Evolutionary conservation across 2,329 filamentous ascomycete species (phyloP).

Genomic region (Fusarium chlamydosporum): DNA sequence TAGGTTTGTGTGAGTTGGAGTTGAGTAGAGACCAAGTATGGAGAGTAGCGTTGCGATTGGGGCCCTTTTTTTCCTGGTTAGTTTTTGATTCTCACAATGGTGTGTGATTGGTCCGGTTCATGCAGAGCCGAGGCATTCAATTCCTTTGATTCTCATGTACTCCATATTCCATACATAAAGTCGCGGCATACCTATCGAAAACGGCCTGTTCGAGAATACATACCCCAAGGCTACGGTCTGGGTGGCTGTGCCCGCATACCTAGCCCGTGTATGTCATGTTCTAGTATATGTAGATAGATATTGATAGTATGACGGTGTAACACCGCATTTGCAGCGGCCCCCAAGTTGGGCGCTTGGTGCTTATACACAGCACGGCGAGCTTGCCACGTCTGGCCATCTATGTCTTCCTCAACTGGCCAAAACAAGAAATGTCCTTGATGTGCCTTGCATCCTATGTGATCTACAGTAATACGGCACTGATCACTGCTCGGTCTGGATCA

Average conservation of each 20-base stretch:
- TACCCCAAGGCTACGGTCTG: neutral
- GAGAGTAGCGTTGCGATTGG: neutral
- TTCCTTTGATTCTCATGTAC: slow-evolving; percentile 10
- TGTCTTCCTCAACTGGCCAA: neutral
- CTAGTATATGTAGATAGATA: slow-evolving; percentile 20
- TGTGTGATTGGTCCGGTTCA: slow-evolving; percentile 36
- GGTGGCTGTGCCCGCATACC: slow-evolving; percentile 36
- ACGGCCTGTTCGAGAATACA: slow-evolving; percentile 13
- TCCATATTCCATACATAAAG: slow-evolving; percentile 1
- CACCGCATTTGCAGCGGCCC: slow-evolving; percentile 31
- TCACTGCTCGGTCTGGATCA: neutral
- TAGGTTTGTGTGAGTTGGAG: neutral
- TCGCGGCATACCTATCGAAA: slow-evolving; percentile 8
- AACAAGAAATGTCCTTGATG: slow-evolving; percentile 11
- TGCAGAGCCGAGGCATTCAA: slow-evolving; percentile 32
- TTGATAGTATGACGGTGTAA: slow-evolving; percentile 36
- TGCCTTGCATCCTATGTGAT: slow-evolving; percentile 41
- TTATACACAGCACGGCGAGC: slow-evolving; percentile 23
- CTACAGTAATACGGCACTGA: slow-evolving; percentile 14
- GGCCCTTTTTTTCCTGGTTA: neutral
- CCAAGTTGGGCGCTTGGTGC: slow-evolving; percentile 22
- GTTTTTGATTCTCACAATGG: neutral
- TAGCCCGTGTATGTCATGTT: slow-evolving; percentile 3
- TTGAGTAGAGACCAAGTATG: neutral
- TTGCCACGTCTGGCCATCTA: slow-evolving; percentile 17